These are phyloP conservation scores for Ceratocystis variospora DNA, from an alignment of 2,329 filamentous ascomycete genomes.

Conservation along the genomic window DNA sequence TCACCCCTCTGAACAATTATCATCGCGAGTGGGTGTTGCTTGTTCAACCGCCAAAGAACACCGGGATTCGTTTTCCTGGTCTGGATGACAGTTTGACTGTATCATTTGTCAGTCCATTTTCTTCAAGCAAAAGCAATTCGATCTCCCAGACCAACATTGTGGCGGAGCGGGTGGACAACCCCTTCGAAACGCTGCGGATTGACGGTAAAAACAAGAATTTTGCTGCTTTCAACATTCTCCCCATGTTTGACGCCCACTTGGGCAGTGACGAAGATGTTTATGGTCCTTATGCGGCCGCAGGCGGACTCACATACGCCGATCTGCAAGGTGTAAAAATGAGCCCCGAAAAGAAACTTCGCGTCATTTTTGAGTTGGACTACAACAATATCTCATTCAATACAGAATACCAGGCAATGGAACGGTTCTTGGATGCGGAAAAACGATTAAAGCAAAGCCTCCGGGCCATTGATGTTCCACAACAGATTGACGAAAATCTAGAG, in stretches of 20 bases:
- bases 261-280: conserved; percentile 8
- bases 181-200: conserved; percentile 12
- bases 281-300: not conserved
- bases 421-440: conserved; percentile 12
- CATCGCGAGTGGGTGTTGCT: conserved; percentile 18
- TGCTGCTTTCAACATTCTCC: conserved; percentile 16
- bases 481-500: not conserved
- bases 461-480: not conserved
- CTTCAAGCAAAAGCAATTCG: not conserved
- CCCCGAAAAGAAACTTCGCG: not conserved
- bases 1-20: conserved; percentile 2
- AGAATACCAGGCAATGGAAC: conserved; percentile 15
- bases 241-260: not conserved
- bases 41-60: conserved; percentile 6
- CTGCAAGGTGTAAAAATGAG: not conserved
- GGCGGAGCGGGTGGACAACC: conserved; percentile 15
- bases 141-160: not conserved
- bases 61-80: conserved; percentile 13
- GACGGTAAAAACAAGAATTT: not conserved
- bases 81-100: conserved; percentile 12
- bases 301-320: not conserved
- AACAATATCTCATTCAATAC: conserved; percentile 14
- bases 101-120: conserved; percentile 2
- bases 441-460: conserved; percentile 10
- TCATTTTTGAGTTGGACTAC: conserved; percentile 9